These are phyloP conservation scores for Singerocomus rubriflavus DNA, from an alignment of 1,284 basidiomycete species.

Conservation along the genomic window DNA sequence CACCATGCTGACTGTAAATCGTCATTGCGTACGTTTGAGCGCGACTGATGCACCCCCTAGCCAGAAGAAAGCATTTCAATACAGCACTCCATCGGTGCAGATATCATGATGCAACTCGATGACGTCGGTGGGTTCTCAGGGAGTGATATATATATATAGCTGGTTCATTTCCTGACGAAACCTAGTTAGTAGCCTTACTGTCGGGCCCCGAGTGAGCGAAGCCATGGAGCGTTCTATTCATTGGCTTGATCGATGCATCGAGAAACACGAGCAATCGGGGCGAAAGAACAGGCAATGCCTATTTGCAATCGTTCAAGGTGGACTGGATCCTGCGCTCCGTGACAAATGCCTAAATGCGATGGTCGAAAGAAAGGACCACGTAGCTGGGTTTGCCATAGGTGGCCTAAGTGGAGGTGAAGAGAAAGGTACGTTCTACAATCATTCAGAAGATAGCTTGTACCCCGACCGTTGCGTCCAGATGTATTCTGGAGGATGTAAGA, in stretches of 20 bases:
- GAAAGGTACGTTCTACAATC: constrained; percentile 54
- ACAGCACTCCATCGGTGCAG: constrained; percentile 82
- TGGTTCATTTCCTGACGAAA: constrained; percentile 1
- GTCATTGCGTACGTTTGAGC: background rate
- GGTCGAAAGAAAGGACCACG: constrained; percentile 64
- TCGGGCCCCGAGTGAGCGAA: constrained; percentile 75
- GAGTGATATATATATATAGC: background rate
- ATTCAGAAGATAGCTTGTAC: constrained; percentile 6
- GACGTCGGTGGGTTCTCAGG: constrained; percentile 66
- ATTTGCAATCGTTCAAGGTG: constrained; percentile 87
- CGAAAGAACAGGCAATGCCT: constrained; percentile 66
- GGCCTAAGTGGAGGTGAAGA: constrained; percentile 84
- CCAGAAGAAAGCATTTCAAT: constrained; percentile 85
- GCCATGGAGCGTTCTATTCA: constrained; percentile 79
- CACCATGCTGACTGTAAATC: constrained; percentile 77
- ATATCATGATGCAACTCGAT: constrained; percentile 90
- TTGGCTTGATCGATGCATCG: constrained; percentile 84
- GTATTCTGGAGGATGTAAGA: constrained; percentile 80
- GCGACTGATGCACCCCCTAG: constrained; percentile 37
- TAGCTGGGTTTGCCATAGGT: constrained; percentile 83
- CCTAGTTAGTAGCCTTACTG: constrained; percentile 69
- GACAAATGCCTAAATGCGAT: constrained; percentile 77
- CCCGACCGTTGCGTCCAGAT: constrained; percentile 41
- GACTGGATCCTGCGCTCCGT: constrained; percentile 64
- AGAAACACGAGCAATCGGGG: constrained; percentile 64